Base-by-base conservation (phyloP, 495 filamentous ascomycete genomes). In the Cladorrhinum samala region DNA sequence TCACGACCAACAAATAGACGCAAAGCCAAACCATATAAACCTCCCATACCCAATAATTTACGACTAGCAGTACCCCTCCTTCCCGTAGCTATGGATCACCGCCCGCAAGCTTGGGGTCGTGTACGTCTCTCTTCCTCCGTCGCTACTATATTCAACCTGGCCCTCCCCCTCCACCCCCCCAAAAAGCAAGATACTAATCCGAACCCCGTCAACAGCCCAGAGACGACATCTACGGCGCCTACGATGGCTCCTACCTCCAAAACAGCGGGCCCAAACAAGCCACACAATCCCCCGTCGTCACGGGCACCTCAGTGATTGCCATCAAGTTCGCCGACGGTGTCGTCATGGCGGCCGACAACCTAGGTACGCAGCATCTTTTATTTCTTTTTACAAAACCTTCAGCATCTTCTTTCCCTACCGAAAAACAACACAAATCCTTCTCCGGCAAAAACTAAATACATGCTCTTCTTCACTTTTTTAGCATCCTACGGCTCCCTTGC, bases 401-500 rank as follows among this genome's bases (percentile, higher is more conserved):
- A n/a, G n/a, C n/a, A n/a, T n/a, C n/a, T n/a, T 17, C 24, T 36
- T 18, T 7, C 40, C 9, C 30, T 16, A 23, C 19, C 9, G 45
- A 48, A 14, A 7, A 46, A 41, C 38, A n/a, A n/a, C n/a, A n/a
- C n/a, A n/a, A n/a, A n/a, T 9, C 33, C 37, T 51, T 53, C 52
- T n/a, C n/a, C n/a, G n/a, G n/a, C n/a, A n/a, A n/a, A n/a, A n/a
- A 57, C 57, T n/a, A 38, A 30, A 7, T 18, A 45, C 50, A 47
- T 50, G 48, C n/a, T 37, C 9, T 14, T 16, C 6, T 14, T 3
- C n/a, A n/a, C 2, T 17, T 9, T 2, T 6, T 20, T 54, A 96
- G 93, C 93, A 55, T 97, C 94, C 45, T 98, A 98, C 72, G 93
- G 93, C 61, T 96, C 92, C 50, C 86, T 98, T 49, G 90, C 93